phyloP scores from a whole-genome alignment of 176 grass and related monocot species.

The Zoysia pacifica region DNA sequence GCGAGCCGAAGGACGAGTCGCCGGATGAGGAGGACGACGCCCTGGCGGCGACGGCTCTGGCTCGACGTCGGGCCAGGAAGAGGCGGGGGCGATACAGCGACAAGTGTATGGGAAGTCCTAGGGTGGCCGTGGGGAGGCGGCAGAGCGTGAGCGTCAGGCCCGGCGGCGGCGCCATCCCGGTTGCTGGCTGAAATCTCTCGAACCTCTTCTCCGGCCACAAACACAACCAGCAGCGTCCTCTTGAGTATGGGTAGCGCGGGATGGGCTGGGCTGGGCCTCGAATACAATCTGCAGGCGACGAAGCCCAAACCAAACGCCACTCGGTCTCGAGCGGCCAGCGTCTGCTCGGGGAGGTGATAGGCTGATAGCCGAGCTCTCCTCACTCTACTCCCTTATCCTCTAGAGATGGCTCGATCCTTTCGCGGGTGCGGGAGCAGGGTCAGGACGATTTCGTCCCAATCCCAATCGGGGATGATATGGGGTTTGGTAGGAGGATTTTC shows the following conservation, averaged over 20 bases:
- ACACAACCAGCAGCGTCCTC: neutral
- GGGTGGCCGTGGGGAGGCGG: slow-evolving; percentile 31
- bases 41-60: slow-evolving; percentile 36
- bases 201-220: slow-evolving; percentile 4
- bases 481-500: too few relatives aligned
- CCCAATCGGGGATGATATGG: too few relatives aligned
- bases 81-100: slow-evolving; percentile 8
- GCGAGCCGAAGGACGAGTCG: slow-evolving; percentile 70
- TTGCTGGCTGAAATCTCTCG: neutral
- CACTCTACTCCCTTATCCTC: too few relatives aligned
- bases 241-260: neutral
- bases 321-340: too few relatives aligned
- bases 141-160: slow-evolving; percentile 34
- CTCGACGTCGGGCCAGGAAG: slow-evolving; percentile 32
- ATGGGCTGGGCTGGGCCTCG: slow-evolving; percentile 3
- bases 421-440: too few relatives aligned
- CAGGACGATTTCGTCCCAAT: too few relatives aligned
- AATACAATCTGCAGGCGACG: neutral
- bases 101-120: neutral
- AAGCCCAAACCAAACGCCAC: too few relatives aligned
- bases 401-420: too few relatives aligned
- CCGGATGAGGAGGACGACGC: slow-evolving; percentile 56
- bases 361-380: too few relatives aligned
- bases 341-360: too few relatives aligned
- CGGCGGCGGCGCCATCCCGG: slow-evolving; percentile 25